Evolutionary conservation across 1,139 yeast genomes (phyloP), one percentile per base, ranked within the genome.

Genomic region (Pichia sp.): DNA sequence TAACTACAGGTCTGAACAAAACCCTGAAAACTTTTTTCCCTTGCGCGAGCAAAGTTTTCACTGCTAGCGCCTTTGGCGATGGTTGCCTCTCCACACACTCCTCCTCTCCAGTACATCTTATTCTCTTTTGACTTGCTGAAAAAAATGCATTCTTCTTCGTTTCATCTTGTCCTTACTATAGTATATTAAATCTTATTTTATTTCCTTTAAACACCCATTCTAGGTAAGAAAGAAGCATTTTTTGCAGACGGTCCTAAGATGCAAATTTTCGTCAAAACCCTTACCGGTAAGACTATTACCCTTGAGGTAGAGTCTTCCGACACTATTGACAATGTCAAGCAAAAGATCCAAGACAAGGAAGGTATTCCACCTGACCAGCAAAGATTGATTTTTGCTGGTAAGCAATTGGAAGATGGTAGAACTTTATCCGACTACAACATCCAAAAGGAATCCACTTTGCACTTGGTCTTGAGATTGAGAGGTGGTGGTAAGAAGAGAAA

Each of bases 401-500:
- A 90, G 86, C 98, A 92, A 82, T 88, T 93, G 77, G 98, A 92
- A 82, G 98, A 93, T 72, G 97, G 97, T 73, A 90, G 98, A 85
- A 92, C 98, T 68, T 84, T 93, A 72, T 87, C 96, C 70, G 99
- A 93, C 85, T 93, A 93, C 96, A 92, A 92, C 95, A 93, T 93
- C 83, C 97, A 92, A 84, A 92, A 93, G 90, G 99, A 93, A 84
- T 92, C 98, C 66, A 93, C 98, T 68, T 79, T 93, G 67, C 97
- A 93, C 81, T 86, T 93, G 79, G 98, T 93, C 74, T 82, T 93
- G 67, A 90, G 98, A 85, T 89, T 93, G 78, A 89, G 98, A 85
- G 98, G 98, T 87, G 96, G 96, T 84, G 98, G 97, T 88, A 93
- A 93, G 88, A 93, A 93, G 90, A 92, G 96, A 89, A 90, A 90